Evolutionary conservation across 2,329 filamentous ascomycete genomes (phyloP), one percentile per base, ranked within the genome.

Genomic region (Aspergillus terreus): DNA sequence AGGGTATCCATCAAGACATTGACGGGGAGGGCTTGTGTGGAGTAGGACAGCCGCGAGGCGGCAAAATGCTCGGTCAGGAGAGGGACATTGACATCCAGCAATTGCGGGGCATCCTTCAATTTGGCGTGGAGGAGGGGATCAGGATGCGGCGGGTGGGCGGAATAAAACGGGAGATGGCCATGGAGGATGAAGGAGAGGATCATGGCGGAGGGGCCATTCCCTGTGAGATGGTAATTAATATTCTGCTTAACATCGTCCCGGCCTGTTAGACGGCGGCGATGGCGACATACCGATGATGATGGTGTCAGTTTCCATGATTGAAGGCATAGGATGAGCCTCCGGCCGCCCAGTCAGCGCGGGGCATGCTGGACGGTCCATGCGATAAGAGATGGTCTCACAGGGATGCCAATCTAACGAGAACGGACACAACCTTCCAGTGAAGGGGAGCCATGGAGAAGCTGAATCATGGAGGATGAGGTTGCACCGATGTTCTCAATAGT

Each of bases 171-270:
- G 48, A 83, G 71, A 60, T 84, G 74, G 35, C 82, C 82, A 66
- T 85, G 81, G 25, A 85, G 76, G 41, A 84, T 82, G 64, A 82
- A 85, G 43, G 81, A 83, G 33, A 85, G 73, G 58, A 84, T 80
- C 68, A 85, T 74, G 47, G 82, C 79, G 46, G 82, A 82, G 43
- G 82, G 82, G 50, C 82, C 82, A 63, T 82, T 83, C 62, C 82
- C 82, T 83, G 57, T 38, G 52, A 33, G 35, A 36, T 11, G 7
- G 15, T 15, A 21, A 21, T 19, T 43, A 12, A 23, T 32, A 38
- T 49, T 49, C 33, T 21, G 23, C 17, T 52, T 57, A 49, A 54
- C 6, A 30, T 30, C 9, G 19, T 41, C 51, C 35, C 27, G 27
- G 27, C 27, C 27, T 30, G 33, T 33, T 2, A 6, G 36, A 19